Evolutionary conservation across 2,329 filamentous ascomycete species (phyloP).

Genomic region (Colletotrichum sp.): DNA sequence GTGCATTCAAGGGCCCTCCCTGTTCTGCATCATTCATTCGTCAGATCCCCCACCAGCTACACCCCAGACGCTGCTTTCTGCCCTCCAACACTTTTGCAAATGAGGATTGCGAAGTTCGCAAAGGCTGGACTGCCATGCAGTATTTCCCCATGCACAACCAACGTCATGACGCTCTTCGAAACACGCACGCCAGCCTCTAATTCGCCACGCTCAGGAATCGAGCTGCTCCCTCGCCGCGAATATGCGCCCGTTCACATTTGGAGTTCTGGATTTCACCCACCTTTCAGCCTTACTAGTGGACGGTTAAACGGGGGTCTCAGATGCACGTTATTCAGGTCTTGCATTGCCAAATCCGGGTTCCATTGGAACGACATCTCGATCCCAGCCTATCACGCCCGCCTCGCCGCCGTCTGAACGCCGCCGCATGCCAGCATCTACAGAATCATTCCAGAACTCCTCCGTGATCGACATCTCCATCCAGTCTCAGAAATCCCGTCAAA

Average conservation of each 20-base stretch:
- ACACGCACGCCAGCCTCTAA: background rate
- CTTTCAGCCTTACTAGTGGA: conserved; percentile 11
- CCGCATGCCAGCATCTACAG: conserved; percentile 11
- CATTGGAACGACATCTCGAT: background rate
- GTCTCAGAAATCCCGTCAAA: background rate
- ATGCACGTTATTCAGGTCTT: background rate
- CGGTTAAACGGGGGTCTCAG: background rate
- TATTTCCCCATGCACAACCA: background rate
- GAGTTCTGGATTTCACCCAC: background rate
- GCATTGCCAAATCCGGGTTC: background rate
- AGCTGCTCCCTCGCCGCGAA: background rate
- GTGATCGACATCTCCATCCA: background rate
- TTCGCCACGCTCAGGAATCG: conserved; percentile 7
- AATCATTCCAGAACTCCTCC: conserved; percentile 18
- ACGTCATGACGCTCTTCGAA: conserved; percentile 20
- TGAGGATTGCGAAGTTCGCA: conserved; percentile 9
- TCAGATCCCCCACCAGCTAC: conserved; percentile 16
- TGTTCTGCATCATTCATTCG: conserved; percentile 21
- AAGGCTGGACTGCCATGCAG: background rate
- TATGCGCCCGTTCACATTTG: background rate
- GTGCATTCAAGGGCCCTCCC: conserved; percentile 12
- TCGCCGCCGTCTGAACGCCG: conserved; percentile 19
- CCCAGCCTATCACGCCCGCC: background rate
- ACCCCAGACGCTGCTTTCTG: background rate
- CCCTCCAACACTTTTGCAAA: conserved; percentile 8